Percentiles rank a stretch among this genome's conserved stretches.
Evolutionary conservation across 1,284 basidiomycete species (phyloP).

Genomic region (Papiliotrema fonsecae): DNA sequence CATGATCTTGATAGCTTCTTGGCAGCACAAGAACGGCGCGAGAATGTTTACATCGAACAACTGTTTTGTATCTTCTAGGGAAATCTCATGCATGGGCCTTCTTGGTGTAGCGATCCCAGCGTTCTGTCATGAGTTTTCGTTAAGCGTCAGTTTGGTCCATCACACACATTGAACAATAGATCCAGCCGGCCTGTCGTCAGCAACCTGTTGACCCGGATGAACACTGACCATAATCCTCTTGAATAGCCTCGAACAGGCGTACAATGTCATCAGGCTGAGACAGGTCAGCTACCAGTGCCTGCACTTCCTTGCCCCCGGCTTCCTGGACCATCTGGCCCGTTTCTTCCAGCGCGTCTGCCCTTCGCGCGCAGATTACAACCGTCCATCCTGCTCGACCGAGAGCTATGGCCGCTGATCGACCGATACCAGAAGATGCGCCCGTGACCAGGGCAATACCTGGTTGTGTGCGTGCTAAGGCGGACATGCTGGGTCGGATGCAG

Average conservation of each 20-base stretch:
- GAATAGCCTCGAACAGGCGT: slow-evolving; percentile 55
- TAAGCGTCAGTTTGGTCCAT: not conserved
- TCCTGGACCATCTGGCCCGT: slow-evolving; percentile 52
- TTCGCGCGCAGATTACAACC: slow-evolving; percentile 56
- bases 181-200: slow-evolving; percentile 58
- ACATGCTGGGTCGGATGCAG: no score
- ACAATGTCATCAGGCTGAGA: slow-evolving; percentile 58
- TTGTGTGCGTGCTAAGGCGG: not conserved
- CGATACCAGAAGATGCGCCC: slow-evolving; percentile 49
- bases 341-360: slow-evolving; percentile 56
- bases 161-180: slow-evolving; percentile 63
- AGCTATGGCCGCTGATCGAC: slow-evolving; percentile 51
- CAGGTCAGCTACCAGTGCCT: slow-evolving; percentile 59
- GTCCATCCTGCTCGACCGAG: slow-evolving; percentile 58
- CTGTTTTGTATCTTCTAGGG: slow-evolving; percentile 56
- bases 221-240: slow-evolving; percentile 55
- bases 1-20: slow-evolving; percentile 65
- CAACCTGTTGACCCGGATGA: not conserved
- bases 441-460: slow-evolving; percentile 25
- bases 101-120: slow-evolving; percentile 53
- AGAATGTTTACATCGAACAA: slow-evolving; percentile 64
- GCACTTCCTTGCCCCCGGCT: slow-evolving; percentile 16
- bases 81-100: slow-evolving; percentile 59
- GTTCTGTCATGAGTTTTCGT: slow-evolving; percentile 23
- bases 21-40: slow-evolving; percentile 66